phyloP scores from a whole-genome alignment of 139 green algal species.

The Tetraselmis striata region DNA sequence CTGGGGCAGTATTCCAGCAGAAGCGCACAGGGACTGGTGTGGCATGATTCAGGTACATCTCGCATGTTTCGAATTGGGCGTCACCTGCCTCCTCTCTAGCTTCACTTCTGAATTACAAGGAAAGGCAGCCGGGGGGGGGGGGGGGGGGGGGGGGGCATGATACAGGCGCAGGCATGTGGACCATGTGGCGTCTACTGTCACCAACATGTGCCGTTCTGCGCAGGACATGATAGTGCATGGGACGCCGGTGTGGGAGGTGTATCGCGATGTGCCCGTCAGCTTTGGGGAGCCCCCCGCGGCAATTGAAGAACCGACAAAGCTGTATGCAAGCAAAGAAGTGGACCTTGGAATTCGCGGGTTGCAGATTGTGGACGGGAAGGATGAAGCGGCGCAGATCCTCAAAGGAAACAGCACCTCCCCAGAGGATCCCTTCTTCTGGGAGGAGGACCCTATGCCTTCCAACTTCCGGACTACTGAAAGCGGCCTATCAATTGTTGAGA shows the following conservation, averaged over 20 bases:
- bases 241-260: neutral
- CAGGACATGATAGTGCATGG: neutral
- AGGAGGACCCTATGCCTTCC: neutral
- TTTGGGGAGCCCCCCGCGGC: neutral
- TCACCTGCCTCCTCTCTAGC: no score
- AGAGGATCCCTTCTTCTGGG: neutral
- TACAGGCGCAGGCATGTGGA: no score
- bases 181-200: no score
- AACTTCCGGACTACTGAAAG: neutral
- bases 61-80: no score
- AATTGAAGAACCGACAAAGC: no score
- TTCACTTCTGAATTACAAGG: no score
- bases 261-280: neutral
- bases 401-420: neutral
- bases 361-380: neutral
- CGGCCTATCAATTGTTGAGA: neutral
- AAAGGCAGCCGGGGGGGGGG: no score
- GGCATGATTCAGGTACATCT: neutral
- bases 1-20: neutral
- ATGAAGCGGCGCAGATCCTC: neutral
- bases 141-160: no score
- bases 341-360: neutral
- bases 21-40: neutral
- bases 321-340: no score
- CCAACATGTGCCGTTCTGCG: no score